phyloP scores from a whole-genome alignment of 208 protist genomes.

The Trypanosoma congolense region DNA sequence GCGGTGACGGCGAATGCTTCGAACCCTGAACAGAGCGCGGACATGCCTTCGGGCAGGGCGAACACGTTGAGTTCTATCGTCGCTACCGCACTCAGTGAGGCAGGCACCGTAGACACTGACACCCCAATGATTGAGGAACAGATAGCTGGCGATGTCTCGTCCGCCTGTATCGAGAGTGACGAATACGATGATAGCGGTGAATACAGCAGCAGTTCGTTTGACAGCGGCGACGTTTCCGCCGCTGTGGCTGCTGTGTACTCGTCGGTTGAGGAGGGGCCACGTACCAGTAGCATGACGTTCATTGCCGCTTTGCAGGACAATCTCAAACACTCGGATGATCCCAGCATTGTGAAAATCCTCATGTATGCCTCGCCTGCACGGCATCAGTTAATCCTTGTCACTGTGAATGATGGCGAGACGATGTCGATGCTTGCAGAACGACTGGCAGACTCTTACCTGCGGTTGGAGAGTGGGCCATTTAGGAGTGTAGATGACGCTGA shows the following conservation, averaged over 20 bases:
- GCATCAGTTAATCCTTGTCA: slow-evolving; percentile 37
- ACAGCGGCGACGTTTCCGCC: slow-evolving; percentile 24
- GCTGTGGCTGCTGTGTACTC: slow-evolving; percentile 38
- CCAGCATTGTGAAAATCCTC: slow-evolving; percentile 32
- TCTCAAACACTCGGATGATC: slow-evolving; percentile 25
- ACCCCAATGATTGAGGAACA: too few relatives aligned
- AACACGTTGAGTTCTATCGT: too few relatives aligned
- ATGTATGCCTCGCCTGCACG: slow-evolving; percentile 29
- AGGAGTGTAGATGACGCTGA: slow-evolving; percentile 21
- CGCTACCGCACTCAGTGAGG: too few relatives aligned
- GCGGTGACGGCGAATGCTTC: too few relatives aligned
- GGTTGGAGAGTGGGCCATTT: slow-evolving; percentile 31
- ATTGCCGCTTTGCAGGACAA: slow-evolving; percentile 35
- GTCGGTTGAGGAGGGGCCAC: slow-evolving; percentile 27
- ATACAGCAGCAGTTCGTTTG: slow-evolving; percentile 12
- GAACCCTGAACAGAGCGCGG: too few relatives aligned
- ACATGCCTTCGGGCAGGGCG: too few relatives aligned
- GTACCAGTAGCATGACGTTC: slow-evolving; percentile 30
- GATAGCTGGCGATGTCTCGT: background rate
- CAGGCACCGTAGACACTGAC: too few relatives aligned
- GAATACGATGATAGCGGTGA: background rate
- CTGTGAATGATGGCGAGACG: slow-evolving; percentile 25
- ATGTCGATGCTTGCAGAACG: slow-evolving; percentile 28
- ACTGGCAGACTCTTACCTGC: slow-evolving; percentile 31
- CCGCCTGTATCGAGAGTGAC: background rate